phyloP scores from a whole-genome alignment of 1,139 yeast species.

The Hyphopichia wangnamkhiaoensis region DNA sequence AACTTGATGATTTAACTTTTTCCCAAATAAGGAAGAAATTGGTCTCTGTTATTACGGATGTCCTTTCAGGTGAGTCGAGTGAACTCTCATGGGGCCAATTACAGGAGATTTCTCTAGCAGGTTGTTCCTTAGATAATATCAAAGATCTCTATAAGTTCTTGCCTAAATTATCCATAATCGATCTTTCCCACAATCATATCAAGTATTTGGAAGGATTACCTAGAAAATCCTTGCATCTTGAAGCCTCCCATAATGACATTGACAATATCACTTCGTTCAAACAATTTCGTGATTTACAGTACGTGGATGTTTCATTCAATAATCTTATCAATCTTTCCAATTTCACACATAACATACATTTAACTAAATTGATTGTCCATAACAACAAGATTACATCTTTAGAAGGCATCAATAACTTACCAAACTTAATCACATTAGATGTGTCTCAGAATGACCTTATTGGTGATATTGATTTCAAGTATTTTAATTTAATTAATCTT shows the following conservation, averaged over 20 bases:
- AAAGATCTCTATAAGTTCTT: constrained; percentile 45
- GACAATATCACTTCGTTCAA: constrained; percentile 45
- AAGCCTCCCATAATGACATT: constrained; percentile 39
- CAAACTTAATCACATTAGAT: constrained; percentile 43
- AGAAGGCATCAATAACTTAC: constrained; percentile 39
- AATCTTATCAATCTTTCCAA: constrained; percentile 32
- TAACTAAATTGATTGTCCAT: constrained; percentile 34
- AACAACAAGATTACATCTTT: constrained; percentile 34
- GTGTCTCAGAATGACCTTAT: constrained; percentile 42
- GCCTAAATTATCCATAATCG: constrained; percentile 41
- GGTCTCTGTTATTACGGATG: constrained; percentile 50
- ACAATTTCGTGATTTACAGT: constrained; percentile 42
- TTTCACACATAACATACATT: constrained; percentile 35
- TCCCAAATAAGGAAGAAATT: constrained; percentile 47
- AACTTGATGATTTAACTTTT: constrained; percentile 49
- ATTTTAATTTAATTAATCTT: constrained; percentile 36
- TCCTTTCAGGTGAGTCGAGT: constrained; percentile 27
- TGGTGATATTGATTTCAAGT: constrained; percentile 40
- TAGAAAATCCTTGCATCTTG: constrained; percentile 31
- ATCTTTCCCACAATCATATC: constrained; percentile 45
- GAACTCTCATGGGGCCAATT: constrained; percentile 46
- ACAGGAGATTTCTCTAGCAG: constrained; percentile 34
- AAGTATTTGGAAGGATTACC: constrained; percentile 53
- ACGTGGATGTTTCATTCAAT: constrained; percentile 43
- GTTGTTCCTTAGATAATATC: constrained; percentile 36